Conservation (phyloP, 148 eudicot species). For the Chenopodium suecicum region DNA sequence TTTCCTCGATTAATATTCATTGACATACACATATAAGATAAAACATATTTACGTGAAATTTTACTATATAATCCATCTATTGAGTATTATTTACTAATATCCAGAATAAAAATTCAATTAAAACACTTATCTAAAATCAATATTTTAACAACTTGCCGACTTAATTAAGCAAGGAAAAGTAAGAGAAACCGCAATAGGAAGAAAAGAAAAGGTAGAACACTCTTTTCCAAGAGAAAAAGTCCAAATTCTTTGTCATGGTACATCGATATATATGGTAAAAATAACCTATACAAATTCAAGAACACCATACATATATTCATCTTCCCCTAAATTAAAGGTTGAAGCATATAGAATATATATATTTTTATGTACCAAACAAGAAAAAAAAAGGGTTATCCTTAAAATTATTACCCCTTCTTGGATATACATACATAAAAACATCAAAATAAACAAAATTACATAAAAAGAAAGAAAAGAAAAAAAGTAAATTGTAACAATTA, state of each 20-base stretch:
- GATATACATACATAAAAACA: slow-evolving; percentile 1
- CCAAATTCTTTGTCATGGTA: slow-evolving; percentile 14
- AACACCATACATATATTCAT: background rate
- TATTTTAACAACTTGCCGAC: too few species aligned
- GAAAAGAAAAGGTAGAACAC: background rate
- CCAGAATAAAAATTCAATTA: too few species aligned
- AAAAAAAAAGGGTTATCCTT: background rate
- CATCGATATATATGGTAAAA: background rate
- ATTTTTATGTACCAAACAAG: background rate
- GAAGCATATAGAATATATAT: background rate
- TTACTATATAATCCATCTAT: too few species aligned
- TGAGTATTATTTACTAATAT: too few species aligned
- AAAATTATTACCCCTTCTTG: slow-evolving; percentile 2
- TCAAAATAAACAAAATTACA: background rate
- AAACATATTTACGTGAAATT: too few species aligned
- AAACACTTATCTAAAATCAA: too few species aligned
- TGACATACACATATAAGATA: too few species aligned
- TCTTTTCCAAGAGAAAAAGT: background rate
- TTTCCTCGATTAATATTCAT: too few species aligned
- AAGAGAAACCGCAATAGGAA: background rate
- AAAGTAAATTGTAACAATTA: background rate
- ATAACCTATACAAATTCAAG: slow-evolving; percentile 16
- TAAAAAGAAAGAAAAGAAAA: background rate
- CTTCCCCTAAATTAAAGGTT: background rate
- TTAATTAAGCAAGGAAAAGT: background rate